phyloP scores from a whole-genome alignment of 371 early-diverging fungal genomes.

The Apophysomyces elegans region DNA sequence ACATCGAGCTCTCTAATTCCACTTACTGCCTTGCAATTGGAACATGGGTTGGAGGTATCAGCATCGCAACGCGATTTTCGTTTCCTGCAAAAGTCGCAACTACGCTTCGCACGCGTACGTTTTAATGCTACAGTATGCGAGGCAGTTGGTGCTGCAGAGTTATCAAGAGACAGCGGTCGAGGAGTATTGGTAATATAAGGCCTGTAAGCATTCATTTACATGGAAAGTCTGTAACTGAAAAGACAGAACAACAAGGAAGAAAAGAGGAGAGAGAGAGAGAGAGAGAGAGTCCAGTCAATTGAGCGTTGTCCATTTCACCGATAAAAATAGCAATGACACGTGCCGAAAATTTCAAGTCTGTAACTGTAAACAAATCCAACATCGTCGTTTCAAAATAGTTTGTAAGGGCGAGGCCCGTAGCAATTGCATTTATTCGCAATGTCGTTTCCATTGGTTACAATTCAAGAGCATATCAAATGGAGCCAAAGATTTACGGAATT shows the following conservation, averaged over 20 bases:
- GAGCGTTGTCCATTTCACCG: neutral
- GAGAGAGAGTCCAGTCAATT: neutral
- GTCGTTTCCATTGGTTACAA: too few species aligned
- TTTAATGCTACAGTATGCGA: constrained; percentile 19
- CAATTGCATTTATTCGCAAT: neutral
- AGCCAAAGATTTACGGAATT: neutral
- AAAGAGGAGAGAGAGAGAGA: neutral
- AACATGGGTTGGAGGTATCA: constrained; percentile 38
- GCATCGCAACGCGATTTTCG: constrained; percentile 47
- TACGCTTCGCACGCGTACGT: constrained; percentile 43
- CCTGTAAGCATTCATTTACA: constrained; percentile 7
- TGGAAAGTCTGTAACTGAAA: neutral
- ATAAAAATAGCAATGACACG: constrained; percentile 11
- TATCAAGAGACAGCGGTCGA: neutral
- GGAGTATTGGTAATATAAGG: constrained; percentile 3
- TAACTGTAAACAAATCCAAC: constrained; percentile 7
- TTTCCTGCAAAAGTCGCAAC: constrained; percentile 49
- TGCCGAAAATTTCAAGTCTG: constrained; percentile 4
- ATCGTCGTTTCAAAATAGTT: constrained; percentile 3
- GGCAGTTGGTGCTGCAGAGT: neutral
- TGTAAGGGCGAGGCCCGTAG: neutral
- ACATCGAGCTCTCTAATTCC: neutral
- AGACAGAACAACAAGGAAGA: neutral
- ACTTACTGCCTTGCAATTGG: constrained; percentile 45
- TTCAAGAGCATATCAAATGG: neutral